Evolutionary conservation across 768 basidiomycete species (phyloP).

Genomic region (Psilocybe cubensis): DNA sequence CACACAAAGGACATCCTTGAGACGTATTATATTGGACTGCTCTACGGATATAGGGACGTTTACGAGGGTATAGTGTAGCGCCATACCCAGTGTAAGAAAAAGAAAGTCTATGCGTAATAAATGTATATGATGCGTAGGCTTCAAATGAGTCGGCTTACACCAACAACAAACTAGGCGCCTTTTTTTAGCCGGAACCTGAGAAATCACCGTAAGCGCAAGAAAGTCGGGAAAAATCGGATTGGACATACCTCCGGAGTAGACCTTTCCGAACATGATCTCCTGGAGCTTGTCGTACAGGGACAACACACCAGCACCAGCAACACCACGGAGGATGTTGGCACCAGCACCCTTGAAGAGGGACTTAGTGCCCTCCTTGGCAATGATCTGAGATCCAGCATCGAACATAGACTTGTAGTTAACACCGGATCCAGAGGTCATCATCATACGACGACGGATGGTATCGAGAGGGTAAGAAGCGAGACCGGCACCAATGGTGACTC

Average conservation of each 20-base stretch:
- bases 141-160: conserved; percentile 15
- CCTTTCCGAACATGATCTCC: conserved; percentile 96
- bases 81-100: conserved; percentile 39
- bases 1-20: conserved; percentile 13
- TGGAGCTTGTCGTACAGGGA: conserved; percentile 99
- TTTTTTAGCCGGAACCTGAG: conserved; percentile 52
- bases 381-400: conserved; percentile 92
- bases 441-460: conserved; percentile 99
- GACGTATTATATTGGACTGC: conserved; percentile 29
- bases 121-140: conserved; percentile 32
- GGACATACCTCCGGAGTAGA: conserved; percentile 91
- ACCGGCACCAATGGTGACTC: conserved; percentile 99
- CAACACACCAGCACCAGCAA: conserved; percentile 99
- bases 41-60: conserved; percentile 35
- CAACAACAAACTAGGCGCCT: conserved; percentile 24
- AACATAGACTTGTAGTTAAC: conserved; percentile 99
- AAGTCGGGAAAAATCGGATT: not conserved
- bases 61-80: conserved; percentile 44
- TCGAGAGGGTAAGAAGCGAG: conserved; percentile 96
- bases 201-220: conserved; percentile 4
- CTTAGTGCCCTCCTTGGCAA: conserved; percentile 93
- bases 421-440: conserved; percentile 98
- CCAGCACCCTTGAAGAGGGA: conserved; percentile 99
- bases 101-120: conserved; percentile 41
- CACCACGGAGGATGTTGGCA: conserved; percentile 96